A percentile compares a stretch with the other conserved stretches of the same genome.
Conservation (phyloP, 176 grass and related monocot genomes). For the Lolium rigidum region DNA sequence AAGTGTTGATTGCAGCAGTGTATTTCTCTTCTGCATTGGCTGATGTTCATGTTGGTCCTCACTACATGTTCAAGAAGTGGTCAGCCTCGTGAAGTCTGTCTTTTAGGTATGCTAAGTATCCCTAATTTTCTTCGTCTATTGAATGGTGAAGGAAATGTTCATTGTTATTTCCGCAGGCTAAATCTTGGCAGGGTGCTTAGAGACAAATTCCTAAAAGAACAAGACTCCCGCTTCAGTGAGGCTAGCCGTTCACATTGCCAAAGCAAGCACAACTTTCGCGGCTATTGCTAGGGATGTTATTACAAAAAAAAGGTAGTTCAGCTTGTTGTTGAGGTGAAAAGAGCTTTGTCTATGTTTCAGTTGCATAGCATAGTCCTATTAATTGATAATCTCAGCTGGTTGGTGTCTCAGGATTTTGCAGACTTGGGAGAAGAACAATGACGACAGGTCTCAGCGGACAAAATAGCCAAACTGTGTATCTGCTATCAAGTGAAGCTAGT, state of each 20-base stretch:
- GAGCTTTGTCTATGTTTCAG: conserved; percentile 19
- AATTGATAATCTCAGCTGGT: conserved; percentile 13
- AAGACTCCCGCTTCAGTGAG: conserved; percentile 89
- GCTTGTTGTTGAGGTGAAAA: conserved; percentile 43
- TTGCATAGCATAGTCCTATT: neutral
- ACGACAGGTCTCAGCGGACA: conserved; percentile 37
- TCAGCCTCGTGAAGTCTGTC: conserved; percentile 68
- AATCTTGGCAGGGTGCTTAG: conserved; percentile 87
- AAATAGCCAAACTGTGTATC: conserved; percentile 59
- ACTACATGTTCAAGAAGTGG: conserved; percentile 45
- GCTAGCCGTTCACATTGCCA: conserved; percentile 58
- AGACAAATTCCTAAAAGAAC: conserved; percentile 87
- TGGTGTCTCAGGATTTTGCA: conserved; percentile 22
- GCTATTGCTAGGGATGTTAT: conserved; percentile 92
- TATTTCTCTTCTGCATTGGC: too few species aligned
- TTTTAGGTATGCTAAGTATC: conserved; percentile 49
- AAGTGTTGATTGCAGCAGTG: neutral
- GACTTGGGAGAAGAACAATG: conserved; percentile 49
- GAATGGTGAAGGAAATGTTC: neutral
- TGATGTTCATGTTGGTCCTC: too few species aligned
- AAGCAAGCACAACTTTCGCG: conserved; percentile 65
- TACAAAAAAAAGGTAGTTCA: too few species aligned
- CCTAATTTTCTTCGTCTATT: neutral
- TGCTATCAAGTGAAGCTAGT: conserved; percentile 72
- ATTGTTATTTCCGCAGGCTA: conserved; percentile 55